Conservation (phyloP, 495 filamentous ascomycete genomes). For the Talaromyces proteolyticus region DNA sequence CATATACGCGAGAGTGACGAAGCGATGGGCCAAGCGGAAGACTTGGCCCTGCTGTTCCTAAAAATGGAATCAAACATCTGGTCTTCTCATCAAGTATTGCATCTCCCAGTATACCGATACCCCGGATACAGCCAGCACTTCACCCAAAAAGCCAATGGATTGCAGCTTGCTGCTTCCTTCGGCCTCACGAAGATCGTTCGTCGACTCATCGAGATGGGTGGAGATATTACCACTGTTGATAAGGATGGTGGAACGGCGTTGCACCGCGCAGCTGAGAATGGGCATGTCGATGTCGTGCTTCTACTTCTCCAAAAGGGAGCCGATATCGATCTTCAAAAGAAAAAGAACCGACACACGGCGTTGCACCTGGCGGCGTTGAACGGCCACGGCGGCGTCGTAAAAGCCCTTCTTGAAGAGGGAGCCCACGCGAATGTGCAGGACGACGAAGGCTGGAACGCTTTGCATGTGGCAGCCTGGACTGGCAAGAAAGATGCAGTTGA, state of each 20-base stretch:
- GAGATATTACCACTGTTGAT: slow-evolving; percentile 29
- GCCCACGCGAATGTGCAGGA: slow-evolving; percentile 31
- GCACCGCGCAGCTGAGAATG: slow-evolving; percentile 26
- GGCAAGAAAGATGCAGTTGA: neutral
- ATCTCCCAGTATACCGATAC: too few species aligned
- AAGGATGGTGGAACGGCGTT: slow-evolving; percentile 25
- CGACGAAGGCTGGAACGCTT: slow-evolving; percentile 23
- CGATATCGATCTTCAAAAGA: slow-evolving; percentile 31
- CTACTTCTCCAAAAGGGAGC: slow-evolving; percentile 32
- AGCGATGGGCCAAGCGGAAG: too few species aligned
- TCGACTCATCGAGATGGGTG: slow-evolving; percentile 31
- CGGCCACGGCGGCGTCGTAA: neutral
- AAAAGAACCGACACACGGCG: slow-evolving; percentile 27
- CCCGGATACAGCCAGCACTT: too few species aligned
- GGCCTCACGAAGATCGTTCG: too few species aligned
- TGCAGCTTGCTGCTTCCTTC: too few species aligned
- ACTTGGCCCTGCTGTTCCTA: too few species aligned
- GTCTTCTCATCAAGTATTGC: too few species aligned
- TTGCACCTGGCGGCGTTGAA: neutral
- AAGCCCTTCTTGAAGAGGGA: slow-evolving; percentile 24
- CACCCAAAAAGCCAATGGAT: too few species aligned
- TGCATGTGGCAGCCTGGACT: slow-evolving; percentile 19
- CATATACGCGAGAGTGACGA: too few species aligned
- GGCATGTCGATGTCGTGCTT: slow-evolving; percentile 24
- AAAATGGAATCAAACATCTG: too few species aligned